A percentile compares a stretch with the other conserved stretches of the same genome.
These are phyloP conservation scores for Zymoseptoria brevis DNA, from an alignment of 2,329 filamentous ascomycete genomes.

Conservation along the genomic window DNA sequence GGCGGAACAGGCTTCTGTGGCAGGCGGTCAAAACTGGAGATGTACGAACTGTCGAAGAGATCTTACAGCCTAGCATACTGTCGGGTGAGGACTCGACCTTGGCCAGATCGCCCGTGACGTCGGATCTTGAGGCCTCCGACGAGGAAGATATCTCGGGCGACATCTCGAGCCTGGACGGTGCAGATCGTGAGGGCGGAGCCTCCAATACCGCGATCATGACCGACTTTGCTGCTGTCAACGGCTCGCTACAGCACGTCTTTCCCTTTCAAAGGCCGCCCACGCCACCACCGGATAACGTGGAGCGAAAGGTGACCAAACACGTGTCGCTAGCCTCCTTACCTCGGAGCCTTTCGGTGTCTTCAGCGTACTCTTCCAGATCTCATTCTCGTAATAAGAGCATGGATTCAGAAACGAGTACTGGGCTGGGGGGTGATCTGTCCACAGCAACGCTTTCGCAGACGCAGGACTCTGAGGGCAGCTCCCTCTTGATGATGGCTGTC, in stretches of 20 bases:
- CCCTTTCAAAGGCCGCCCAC: slow-evolving; percentile 66
- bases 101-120: slow-evolving; percentile 12
- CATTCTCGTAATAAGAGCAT: slow-evolving; percentile 72
- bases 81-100: slow-evolving; percentile 9
- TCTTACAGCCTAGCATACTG: slow-evolving; percentile 58
- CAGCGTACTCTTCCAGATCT: slow-evolving; percentile 62
- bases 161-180: not conserved
- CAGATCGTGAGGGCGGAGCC: not conserved
- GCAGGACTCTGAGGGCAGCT: slow-evolving; percentile 64
- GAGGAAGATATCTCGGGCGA: slow-evolving; percentile 12
- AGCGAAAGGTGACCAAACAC: slow-evolving; percentile 58
- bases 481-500: slow-evolving; percentile 55
- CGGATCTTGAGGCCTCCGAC: slow-evolving; percentile 16
- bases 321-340: slow-evolving; percentile 73
- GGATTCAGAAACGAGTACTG: slow-evolving; percentile 58
- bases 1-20: slow-evolving; percentile 80
- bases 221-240: slow-evolving; percentile 30
- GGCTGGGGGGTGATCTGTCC: slow-evolving; percentile 77
- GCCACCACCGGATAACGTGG: slow-evolving; percentile 36
- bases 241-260: slow-evolving; percentile 71
- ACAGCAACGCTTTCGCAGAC: slow-evolving; percentile 70
- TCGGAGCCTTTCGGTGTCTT: slow-evolving; percentile 78
- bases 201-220: not conserved
- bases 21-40: slow-evolving; percentile 74
- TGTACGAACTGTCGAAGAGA: slow-evolving; percentile 62